Evolutionary conservation across 805 yeast genomes (phyloP).

Genomic region (Pichia eremophila): DNA sequence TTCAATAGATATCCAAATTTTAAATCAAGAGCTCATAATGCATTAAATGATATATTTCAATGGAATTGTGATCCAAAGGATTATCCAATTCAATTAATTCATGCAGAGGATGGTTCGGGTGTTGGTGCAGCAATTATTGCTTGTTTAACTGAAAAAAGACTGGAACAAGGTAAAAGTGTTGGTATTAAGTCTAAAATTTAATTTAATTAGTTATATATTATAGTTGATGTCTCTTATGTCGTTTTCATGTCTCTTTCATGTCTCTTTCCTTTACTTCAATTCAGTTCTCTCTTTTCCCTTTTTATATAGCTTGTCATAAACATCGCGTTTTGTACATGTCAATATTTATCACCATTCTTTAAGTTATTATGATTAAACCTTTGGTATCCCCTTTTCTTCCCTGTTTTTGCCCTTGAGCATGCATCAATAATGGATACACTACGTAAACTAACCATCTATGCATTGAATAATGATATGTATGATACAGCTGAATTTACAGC

Average conservation of each 20-base stretch:
- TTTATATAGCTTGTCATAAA: too few relatives aligned
- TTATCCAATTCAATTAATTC: slow-evolving; percentile 20
- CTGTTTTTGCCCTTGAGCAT: not conserved
- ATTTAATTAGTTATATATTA: too few relatives aligned
- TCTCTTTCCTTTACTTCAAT: too few relatives aligned
- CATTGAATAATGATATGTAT: slow-evolving; percentile 59
- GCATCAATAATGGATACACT: not conserved
- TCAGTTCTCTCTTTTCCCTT: too few relatives aligned
- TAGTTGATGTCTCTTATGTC: too few relatives aligned
- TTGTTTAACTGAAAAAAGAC: slow-evolving; percentile 79
- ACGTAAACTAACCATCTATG: slow-evolving; percentile 54
- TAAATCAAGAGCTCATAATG: slow-evolving; percentile 80
- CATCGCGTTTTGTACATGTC: too few relatives aligned
- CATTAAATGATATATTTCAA: slow-evolving; percentile 78
- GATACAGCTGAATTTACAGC: slow-evolving; percentile 79
- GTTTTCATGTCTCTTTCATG: too few relatives aligned
- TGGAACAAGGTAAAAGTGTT: slow-evolving; percentile 49
- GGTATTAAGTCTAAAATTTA: slow-evolving; percentile 7
- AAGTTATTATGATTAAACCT: not conserved
- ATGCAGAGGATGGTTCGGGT: slow-evolving; percentile 87
- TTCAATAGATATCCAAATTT: slow-evolving; percentile 90
- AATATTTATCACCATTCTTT: not conserved
- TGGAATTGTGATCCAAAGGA: slow-evolving; percentile 39
- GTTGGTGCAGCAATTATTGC: slow-evolving; percentile 98
- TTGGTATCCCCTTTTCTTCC: not conserved